phyloP scores from a whole-genome alignment of 176 grass and related monocot genomes.

The Phragmites australis region DNA sequence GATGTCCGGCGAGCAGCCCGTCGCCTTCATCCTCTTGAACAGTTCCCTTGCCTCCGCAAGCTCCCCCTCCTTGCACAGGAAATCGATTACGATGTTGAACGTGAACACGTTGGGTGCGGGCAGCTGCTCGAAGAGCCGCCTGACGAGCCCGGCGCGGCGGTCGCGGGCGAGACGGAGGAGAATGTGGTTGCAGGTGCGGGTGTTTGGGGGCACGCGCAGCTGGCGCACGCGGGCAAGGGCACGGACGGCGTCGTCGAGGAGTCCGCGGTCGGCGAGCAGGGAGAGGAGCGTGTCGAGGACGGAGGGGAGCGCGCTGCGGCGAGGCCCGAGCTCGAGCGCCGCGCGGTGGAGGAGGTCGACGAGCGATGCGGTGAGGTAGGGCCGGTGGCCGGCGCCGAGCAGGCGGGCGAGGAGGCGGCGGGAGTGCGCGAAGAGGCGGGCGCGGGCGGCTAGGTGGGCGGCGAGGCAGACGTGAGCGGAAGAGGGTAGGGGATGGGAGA shows the following conservation, averaged over 20 bases:
- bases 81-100: constrained; percentile 90
- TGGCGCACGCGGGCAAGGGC: constrained; percentile 62
- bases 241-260: constrained; percentile 51
- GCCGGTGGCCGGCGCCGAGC: constrained; percentile 7
- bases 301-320: constrained; percentile 39
- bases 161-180: constrained; percentile 61
- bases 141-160: constrained; percentile 31
- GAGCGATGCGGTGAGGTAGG: constrained; percentile 48
- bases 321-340: constrained; percentile 31
- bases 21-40: constrained; percentile 65
- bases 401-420: constrained; percentile 49
- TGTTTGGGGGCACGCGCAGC: constrained; percentile 62
- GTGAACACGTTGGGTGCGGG: constrained; percentile 72
- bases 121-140: constrained; percentile 64
- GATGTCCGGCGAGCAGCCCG: constrained; percentile 73
- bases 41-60: constrained; percentile 48
- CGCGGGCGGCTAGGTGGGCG: constrained; percentile 48
- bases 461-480: constrained; percentile 51
- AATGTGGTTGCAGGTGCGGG: constrained; percentile 91
- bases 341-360: constrained; percentile 50
- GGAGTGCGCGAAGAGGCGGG: constrained; percentile 51
- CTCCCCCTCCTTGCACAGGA: constrained; percentile 89
- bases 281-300: constrained; percentile 50
- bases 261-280: constrained; percentile 50
- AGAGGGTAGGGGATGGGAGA: constrained; percentile 49